Percentiles rank a stretch among this genome's conserved stretches.
These are phyloP conservation scores for Cystobasidiopsis lactophilus DNA, from an alignment of 768 basidiomycete species.

Conservation along the genomic window DNA sequence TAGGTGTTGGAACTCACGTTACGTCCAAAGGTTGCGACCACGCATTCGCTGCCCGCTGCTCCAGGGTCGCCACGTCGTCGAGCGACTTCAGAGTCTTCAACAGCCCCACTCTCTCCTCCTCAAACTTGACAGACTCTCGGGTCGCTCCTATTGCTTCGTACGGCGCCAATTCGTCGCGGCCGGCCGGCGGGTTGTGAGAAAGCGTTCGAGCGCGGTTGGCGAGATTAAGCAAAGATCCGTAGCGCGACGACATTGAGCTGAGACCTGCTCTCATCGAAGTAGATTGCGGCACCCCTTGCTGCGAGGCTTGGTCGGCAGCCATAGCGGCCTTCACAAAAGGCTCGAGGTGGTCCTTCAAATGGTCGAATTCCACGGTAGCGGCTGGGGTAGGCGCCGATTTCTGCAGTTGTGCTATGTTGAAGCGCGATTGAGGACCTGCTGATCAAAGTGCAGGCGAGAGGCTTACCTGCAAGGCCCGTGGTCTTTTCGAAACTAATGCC, in stretches of 20 bases:
- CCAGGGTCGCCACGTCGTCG: constrained; percentile 43
- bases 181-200: background rate
- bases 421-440: background rate
- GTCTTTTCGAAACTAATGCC: constrained; percentile 91
- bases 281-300: background rate
- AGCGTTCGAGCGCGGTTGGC: background rate
- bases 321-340: constrained; percentile 38
- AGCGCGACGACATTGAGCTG: constrained; percentile 7
- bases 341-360: constrained; percentile 90
- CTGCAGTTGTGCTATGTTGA: constrained; percentile 62
- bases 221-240: constrained; percentile 15
- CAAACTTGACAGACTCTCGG: constrained; percentile 19
- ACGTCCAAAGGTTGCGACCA: constrained; percentile 49
- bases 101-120: constrained; percentile 39
- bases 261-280: background rate
- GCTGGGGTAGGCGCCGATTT: constrained; percentile 68
- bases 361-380: constrained; percentile 72
- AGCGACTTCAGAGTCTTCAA: constrained; percentile 34
- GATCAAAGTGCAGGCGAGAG: background rate
- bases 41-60: constrained; percentile 59
- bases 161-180: constrained; percentile 5
- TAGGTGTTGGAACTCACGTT: constrained; percentile 38
- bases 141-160: constrained; percentile 11
- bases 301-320: constrained; percentile 27
- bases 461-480: constrained; percentile 72